These are phyloP conservation scores for Abelmoschus esculentus DNA, from an alignment of 345 rosid genomes.

Conservation along the genomic window DNA sequence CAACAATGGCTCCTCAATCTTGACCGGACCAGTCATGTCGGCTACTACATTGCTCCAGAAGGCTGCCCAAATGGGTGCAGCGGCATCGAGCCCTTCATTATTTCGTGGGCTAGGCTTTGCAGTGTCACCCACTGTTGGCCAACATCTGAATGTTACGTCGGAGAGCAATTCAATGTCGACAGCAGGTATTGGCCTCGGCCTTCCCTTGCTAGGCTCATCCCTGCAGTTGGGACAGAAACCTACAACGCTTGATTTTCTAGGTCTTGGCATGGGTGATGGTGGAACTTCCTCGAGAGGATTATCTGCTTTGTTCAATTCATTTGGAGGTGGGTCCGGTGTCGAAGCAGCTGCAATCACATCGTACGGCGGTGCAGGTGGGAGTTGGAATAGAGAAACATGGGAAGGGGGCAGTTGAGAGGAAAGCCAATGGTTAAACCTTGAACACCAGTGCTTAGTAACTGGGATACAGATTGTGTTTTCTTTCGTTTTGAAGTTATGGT, in stretches of 20 bases:
- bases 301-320: conserved; percentile 44
- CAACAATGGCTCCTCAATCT: conserved; percentile 33
- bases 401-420: conserved; percentile 25
- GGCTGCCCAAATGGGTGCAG: conserved; percentile 86
- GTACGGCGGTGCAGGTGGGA: conserved; percentile 24
- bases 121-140: conserved; percentile 16
- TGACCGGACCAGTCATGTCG: conserved; percentile 58
- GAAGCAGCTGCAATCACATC: conserved; percentile 22
- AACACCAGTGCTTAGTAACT: too few relatives aligned
- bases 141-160: conserved; percentile 24
- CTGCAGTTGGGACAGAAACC: conserved; percentile 24
- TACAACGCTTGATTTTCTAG: conserved; percentile 57
- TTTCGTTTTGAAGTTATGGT: too few relatives aligned
- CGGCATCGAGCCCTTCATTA: conserved; percentile 40
- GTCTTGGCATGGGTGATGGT: conserved; percentile 45
- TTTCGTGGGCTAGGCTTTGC: conserved; percentile 45
- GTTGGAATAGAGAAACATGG: conserved; percentile 29
- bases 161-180: conserved; percentile 11
- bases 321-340: conserved; percentile 30
- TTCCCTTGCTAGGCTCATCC: conserved; percentile 33
- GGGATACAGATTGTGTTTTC: too few relatives aligned
- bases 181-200: conserved; percentile 37
- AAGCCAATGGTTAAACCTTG: background rate
- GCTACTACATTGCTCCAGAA: conserved; percentile 95
- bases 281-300: conserved; percentile 25